These are phyloP conservation scores for Glycyrrhiza uralensis DNA, from an alignment of 306 rosid genomes.

Conservation along the genomic window DNA sequence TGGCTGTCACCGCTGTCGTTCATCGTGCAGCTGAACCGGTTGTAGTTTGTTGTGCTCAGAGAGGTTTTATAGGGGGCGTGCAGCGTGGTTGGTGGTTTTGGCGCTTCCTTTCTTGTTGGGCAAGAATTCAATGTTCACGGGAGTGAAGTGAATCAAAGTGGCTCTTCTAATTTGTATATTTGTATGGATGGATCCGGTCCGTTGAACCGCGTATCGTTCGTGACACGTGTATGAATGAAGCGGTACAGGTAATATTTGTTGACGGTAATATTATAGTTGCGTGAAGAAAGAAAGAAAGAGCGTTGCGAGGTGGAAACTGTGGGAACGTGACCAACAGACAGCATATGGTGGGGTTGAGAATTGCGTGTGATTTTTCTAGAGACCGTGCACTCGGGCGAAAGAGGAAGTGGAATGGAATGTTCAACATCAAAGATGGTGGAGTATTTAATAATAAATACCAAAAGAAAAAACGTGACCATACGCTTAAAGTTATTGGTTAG, in stretches of 20 bases:
- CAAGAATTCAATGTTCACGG: conserved; percentile 6
- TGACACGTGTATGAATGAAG: background rate
- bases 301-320: background rate
- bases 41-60: background rate
- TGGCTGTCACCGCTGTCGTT: conserved; percentile 8
- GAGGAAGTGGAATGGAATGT: background rate
- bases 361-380: conserved; percentile 19
- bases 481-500: background rate
- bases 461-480: background rate
- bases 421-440: background rate
- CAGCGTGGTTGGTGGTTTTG: background rate
- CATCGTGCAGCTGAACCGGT: conserved; percentile 32
- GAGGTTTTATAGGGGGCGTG: background rate
- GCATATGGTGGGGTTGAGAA: background rate
- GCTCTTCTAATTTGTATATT: no score
- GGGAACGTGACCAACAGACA: conserved; percentile 11
- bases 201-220: background rate
- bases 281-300: no score
- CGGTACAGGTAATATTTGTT: background rate
- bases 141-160: background rate
- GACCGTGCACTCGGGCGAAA: background rate
- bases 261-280: background rate
- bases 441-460: background rate
- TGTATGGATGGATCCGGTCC: no score
- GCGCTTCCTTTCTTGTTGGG: conserved; percentile 20